A percentile compares a stretch with the other conserved stretches of the same genome.
phyloP scores from a whole-genome alignment of 2,329 filamentous ascomycete genomes.

The Talaromyces marneffei region DNA sequence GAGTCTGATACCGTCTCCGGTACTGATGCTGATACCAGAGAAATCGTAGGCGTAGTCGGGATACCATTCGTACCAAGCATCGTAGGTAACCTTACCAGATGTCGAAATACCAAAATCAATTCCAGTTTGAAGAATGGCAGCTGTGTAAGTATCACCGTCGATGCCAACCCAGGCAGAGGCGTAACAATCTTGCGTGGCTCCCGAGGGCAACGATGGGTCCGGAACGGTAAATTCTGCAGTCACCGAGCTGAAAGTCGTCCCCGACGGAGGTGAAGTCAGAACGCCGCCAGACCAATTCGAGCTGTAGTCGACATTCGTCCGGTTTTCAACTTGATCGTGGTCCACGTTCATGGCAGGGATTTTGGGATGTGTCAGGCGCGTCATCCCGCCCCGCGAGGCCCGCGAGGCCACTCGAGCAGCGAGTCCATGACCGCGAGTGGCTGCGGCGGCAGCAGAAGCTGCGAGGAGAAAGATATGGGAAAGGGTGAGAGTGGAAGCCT shows the following conservation, averaged over 20 bases:
- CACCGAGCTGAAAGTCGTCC: conserved; percentile 44
- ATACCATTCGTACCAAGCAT: conserved; percentile 59
- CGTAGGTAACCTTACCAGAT: conserved; percentile 39
- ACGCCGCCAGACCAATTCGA: conserved; percentile 58
- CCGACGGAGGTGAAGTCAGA: conserved; percentile 38
- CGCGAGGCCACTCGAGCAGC: conserved; percentile 25
- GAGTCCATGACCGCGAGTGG: conserved; percentile 21
- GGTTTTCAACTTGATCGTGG: conserved; percentile 23
- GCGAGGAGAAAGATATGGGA: conserved; percentile 15
- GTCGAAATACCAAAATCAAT: conserved; percentile 50
- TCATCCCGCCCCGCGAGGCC: conserved; percentile 21
- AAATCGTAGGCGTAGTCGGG: conserved; percentile 54
- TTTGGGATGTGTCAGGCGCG: conserved; percentile 25
- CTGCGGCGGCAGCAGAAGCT: conserved; percentile 18
- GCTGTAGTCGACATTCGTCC: conserved; percentile 45
- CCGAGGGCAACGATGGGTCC: conserved; percentile 39
- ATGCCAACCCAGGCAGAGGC: conserved; percentile 57
- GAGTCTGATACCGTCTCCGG: conserved; percentile 42
- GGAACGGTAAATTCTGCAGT: conserved; percentile 49
- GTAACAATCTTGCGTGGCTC: conserved; percentile 38
- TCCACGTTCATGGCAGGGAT: conserved; percentile 2
- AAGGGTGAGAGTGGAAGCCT: conserved; percentile 21
- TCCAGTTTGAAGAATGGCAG: conserved; percentile 53
- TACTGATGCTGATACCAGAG: conserved; percentile 38
- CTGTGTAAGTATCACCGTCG: conserved; percentile 53